Evolutionary conservation across 2,329 filamentous ascomycete genomes (phyloP).

Genomic region (Xylaria hypoxylon): DNA sequence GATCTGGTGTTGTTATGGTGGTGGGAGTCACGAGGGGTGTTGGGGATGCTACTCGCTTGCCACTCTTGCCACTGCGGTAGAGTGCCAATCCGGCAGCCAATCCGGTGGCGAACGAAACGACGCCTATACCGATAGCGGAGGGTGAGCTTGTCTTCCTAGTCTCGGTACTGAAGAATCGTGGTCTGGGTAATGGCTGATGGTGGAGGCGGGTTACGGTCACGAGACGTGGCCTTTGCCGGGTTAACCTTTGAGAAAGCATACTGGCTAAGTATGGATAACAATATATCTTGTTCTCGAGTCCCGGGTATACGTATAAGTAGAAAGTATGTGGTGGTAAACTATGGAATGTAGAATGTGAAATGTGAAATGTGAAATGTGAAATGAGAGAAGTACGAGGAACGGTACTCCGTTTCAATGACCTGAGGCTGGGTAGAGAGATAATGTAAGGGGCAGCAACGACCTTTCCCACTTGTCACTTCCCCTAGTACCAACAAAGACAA

Average conservation of each 20-base stretch:
- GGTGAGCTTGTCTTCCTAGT: conserved; percentile 28
- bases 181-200: conserved; percentile 30
- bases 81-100: conserved; percentile 37
- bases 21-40: conserved; percentile 14
- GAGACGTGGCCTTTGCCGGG: conserved; percentile 41
- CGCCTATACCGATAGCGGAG: conserved; percentile 26
- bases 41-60: conserved; percentile 27
- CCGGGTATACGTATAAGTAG: not conserved
- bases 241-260: conserved; percentile 41
- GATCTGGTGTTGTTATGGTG: conserved; percentile 41
- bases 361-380: conserved; percentile 2
- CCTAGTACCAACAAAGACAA: not conserved
- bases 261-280: conserved; percentile 1
- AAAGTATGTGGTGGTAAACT: conserved; percentile 3
- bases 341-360: not conserved
- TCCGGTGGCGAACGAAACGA: conserved; percentile 39
- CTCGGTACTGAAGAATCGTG: conserved; percentile 43
- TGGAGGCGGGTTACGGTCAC: conserved; percentile 33
- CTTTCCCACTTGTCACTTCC: not conserved
- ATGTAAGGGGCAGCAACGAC: not conserved
- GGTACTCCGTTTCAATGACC: not conserved
- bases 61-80: conserved; percentile 21
- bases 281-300: not conserved
- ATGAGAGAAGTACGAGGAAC: not conserved
- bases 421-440: not conserved